These are phyloP conservation scores for Scedosporium apiospermum DNA, from an alignment of 2,329 filamentous ascomycete genomes.

Conservation along the genomic window DNA sequence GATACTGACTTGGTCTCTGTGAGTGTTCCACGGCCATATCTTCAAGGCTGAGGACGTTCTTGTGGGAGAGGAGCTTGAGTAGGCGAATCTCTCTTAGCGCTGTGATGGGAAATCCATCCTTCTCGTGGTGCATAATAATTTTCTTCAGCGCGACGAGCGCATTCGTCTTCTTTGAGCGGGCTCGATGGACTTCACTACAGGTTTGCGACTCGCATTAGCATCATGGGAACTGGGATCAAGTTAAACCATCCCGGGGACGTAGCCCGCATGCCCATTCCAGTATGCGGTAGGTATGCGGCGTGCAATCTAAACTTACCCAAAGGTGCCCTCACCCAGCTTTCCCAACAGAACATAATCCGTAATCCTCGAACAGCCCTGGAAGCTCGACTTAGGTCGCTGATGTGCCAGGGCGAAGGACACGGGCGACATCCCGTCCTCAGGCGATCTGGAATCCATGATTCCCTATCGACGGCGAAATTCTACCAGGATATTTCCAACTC, in stretches of 20 bases:
- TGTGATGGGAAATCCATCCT: slow-evolving; percentile 98
- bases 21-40: slow-evolving; percentile 92
- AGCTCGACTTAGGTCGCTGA: slow-evolving; percentile 49
- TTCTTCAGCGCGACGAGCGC: slow-evolving; percentile 86
- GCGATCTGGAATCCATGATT: slow-evolving; percentile 4
- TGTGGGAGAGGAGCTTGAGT: slow-evolving; percentile 86
- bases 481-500: background rate
- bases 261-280: no score
- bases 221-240: slow-evolving; percentile 6
- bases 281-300: background rate
- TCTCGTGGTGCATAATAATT: slow-evolving; percentile 99
- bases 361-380: slow-evolving; percentile 77
- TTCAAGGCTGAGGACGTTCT: slow-evolving; percentile 76
- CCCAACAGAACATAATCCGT: slow-evolving; percentile 68
- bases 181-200: slow-evolving; percentile 78
- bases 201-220: background rate
- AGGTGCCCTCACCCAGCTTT: slow-evolving; percentile 91
- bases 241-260: background rate
- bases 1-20: slow-evolving; percentile 45
- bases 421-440: background rate
- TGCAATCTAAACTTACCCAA: slow-evolving; percentile 53
- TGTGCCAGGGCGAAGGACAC: slow-evolving; percentile 45
- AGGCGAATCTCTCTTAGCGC: slow-evolving; percentile 96
- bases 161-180: slow-evolving; percentile 64
- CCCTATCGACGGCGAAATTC: background rate